These are phyloP conservation scores for Anthracocystis setariae DNA, from an alignment of 1,284 basidiomycete species.

Conservation along the genomic window DNA sequence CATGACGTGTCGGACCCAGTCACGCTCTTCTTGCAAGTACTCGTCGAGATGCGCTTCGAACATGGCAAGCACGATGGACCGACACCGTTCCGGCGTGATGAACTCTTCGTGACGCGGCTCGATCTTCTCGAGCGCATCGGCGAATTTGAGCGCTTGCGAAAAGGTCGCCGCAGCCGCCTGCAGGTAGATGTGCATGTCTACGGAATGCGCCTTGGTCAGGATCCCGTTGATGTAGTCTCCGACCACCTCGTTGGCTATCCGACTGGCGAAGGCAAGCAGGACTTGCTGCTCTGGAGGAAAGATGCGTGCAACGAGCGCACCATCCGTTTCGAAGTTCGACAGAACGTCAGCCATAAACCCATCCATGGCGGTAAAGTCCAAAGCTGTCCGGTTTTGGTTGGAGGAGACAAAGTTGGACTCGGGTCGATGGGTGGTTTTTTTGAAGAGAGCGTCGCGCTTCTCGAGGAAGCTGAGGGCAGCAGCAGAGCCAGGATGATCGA, in stretches of 20 bases:
- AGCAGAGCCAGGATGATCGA: slow-evolving; percentile 32
- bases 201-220: slow-evolving; percentile 79
- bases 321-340: slow-evolving; percentile 76
- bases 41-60: slow-evolving; percentile 96
- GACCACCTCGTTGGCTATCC: slow-evolving; percentile 78
- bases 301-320: slow-evolving; percentile 80
- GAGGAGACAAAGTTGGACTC: slow-evolving; percentile 73
- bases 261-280: slow-evolving; percentile 78
- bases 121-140: slow-evolving; percentile 71
- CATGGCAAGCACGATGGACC: slow-evolving; percentile 86
- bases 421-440: slow-evolving; percentile 77
- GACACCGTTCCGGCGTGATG: slow-evolving; percentile 72
- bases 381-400: slow-evolving; percentile 55
- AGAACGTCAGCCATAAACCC: slow-evolving; percentile 81
- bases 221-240: slow-evolving; percentile 83
- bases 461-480: slow-evolving; percentile 78
- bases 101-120: slow-evolving; percentile 46
- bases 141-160: slow-evolving; percentile 84
- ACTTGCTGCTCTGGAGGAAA: slow-evolving; percentile 83
- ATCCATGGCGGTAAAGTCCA: slow-evolving; percentile 93
- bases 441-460: slow-evolving; percentile 91
- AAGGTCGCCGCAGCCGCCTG: slow-evolving; percentile 89
- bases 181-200: slow-evolving; percentile 80
- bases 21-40: slow-evolving; percentile 92
- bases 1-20: slow-evolving; percentile 79